Base-by-base conservation (phyloP, 768 basidiomycete species). In the Harrya chromipes region DNA sequence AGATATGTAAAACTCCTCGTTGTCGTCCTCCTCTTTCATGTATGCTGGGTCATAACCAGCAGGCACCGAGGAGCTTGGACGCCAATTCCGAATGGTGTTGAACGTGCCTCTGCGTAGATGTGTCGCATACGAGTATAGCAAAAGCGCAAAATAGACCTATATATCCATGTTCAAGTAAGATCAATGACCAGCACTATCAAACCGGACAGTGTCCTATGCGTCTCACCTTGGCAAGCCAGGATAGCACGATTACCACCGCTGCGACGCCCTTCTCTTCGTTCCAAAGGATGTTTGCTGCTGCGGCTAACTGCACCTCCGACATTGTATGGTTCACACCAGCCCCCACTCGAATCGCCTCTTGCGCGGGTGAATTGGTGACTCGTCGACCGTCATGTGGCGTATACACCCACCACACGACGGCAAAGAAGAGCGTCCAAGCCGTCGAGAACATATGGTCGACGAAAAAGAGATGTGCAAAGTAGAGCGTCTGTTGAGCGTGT, bases 31-130 rank as follows among this genome's bases (percentile, higher is more conserved):
- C 12, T 85, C 84, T 36, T 81, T 81, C 44, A 68, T 64, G 38
- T 68, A 63, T 4, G 63, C 58, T 44, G 65, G 56, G 34, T 55
- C 53, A 50, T 47, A 67, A 29, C 53, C 67, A 47, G 56, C 58
- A 36, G 67, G 47, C 26, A 47, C 45, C 6, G 56, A 41, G 11
- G 57, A 47, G 52, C 39, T 17, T 9, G 52, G 24, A 27, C 70
- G 63, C 50, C 69, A 68, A 48, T 76, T 68, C 43, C 79, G 79
- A 38, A 99, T 82, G 13, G 85, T 74, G 55, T 89, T 87, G 64
- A 94, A 97, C 20, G 90, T 88, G 40, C 93, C 90, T 60, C 87
- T 87, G 39, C 94, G 89, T 46, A 98, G 84, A 67, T 97, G 97
- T 2, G 82, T 75, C 4, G 93, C 94, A 67, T 90, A 97, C 13